Evolutionary conservation across 768 basidiomycete species (phyloP), one percentile per base, ranked within the genome.

Genomic region (Xerocomellus chrysenteron): DNA sequence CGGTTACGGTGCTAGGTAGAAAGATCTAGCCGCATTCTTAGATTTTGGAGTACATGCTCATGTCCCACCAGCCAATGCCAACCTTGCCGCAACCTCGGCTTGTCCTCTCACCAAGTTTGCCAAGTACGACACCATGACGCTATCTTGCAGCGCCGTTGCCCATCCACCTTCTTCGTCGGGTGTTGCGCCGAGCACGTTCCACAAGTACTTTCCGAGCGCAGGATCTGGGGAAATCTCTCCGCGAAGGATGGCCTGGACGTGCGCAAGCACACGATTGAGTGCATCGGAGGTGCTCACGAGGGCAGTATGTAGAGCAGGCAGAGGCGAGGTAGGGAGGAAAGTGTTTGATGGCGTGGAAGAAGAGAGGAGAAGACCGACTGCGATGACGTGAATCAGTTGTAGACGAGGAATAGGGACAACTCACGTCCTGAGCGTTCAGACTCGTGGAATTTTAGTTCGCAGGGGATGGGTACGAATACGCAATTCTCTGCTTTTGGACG

Each of bases 91-190:
- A 36, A 97, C 85, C 73, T 98, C 95, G 47, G 92, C 90, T 76
- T 98, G 95, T 54, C 92, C 86, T 64, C 94, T 85, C 56, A 97
- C 88, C 64, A 98, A 82, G 71, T 93, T 96, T 26, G 92, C 90
- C 64, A 98, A 80, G 75, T 98, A 98, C 52, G 92, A 90, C 55
- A 98, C 84, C 89, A 96, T 96, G 61, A 98, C 78, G 26, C 88
- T 92, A 68, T 98, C 95, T 85, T 92, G 90, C 62, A 92, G 74
- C 61, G 86, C 85, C 11, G 84, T 76, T 65, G 89, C 87, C 78
- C 93, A 94, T 5, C 82, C 82, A 56, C 78, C 82, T 66, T 85
- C 86, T 73, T 88, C 90, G 35, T 88, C 85, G 13, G 84, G 82
- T 55, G 82, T 85, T n/a, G 87, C 80, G 4, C 79, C 79, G 50